Evolutionary conservation across 495 filamentous ascomycete genomes (phyloP).

Genomic region (Neurospora sp.): DNA sequence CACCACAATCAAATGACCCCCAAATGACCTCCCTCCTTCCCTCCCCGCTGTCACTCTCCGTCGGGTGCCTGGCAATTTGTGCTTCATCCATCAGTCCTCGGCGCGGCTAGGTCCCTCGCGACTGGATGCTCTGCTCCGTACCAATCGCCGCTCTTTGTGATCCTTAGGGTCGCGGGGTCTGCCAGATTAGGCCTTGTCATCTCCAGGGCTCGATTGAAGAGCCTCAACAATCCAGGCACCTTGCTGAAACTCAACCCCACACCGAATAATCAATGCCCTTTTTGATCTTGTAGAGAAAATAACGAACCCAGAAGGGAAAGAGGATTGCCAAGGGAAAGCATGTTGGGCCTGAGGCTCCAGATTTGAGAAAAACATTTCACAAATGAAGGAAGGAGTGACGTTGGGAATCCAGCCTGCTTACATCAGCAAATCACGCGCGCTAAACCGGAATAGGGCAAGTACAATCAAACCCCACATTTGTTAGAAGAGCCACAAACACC

Average conservation of each 20-base stretch:
- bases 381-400: background rate
- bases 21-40: background rate
- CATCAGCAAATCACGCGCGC: background rate
- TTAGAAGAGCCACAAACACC: background rate
- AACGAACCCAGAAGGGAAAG: background rate
- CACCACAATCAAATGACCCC: background rate
- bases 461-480: background rate
- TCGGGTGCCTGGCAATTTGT: background rate
- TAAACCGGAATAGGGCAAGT: background rate
- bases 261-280: background rate
- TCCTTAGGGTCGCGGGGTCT: background rate
- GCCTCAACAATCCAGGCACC: background rate
- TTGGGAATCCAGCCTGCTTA: background rate
- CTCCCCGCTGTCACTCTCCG: background rate
- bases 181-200: background rate
- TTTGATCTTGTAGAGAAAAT: background rate
- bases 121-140: background rate
- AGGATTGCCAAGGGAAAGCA: background rate
- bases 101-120: background rate
- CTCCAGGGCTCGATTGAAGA: background rate
- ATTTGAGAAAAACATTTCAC: background rate
- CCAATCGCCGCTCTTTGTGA: background rate
- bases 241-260: background rate
- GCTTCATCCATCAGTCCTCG: background rate
- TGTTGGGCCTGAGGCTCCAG: background rate